phyloP scores from a whole-genome alignment of 1,284 basidiomycete genomes.

The Sporisorium exsertum region DNA sequence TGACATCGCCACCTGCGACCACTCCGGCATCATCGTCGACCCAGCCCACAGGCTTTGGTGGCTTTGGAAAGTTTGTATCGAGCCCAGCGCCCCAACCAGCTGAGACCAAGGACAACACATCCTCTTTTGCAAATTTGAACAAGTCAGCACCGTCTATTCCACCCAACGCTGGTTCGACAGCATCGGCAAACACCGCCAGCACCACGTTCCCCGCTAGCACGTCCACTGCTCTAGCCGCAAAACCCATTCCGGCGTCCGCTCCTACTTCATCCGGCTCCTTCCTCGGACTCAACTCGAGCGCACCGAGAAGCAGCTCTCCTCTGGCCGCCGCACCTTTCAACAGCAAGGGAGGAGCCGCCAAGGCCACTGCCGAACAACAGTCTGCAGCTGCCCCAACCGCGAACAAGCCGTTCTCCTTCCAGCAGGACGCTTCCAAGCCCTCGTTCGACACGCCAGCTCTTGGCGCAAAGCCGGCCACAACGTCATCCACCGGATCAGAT shows the following conservation, averaged over 20 bases:
- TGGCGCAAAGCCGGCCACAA: constrained; percentile 14
- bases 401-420: constrained; percentile 29
- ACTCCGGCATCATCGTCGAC: constrained; percentile 21
- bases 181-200: not conserved
- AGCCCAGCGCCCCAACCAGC: constrained; percentile 9
- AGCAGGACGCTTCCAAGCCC: constrained; percentile 25
- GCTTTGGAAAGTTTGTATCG: constrained; percentile 20
- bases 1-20: constrained; percentile 25
- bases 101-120: constrained; percentile 22
- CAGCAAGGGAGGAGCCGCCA: constrained; percentile 37
- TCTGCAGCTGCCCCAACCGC: constrained; percentile 11
- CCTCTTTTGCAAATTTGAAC: constrained; percentile 31
- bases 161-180: not conserved
- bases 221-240: constrained; percentile 15
- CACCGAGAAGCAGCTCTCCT: constrained; percentile 55
- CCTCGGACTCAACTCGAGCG: constrained; percentile 48
- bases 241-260: constrained; percentile 6
- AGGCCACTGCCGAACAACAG: constrained; percentile 36
- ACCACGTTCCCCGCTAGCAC: constrained; percentile 4
- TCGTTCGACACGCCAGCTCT: constrained; percentile 10
- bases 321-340: constrained; percentile 49
- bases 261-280: constrained; percentile 20
- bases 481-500: constrained; percentile 12
- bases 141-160: constrained; percentile 8
- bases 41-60: constrained; percentile 12